These are phyloP conservation scores for Metschnikowia lunata DNA, from an alignment of 805 yeast species.

Conservation along the genomic window DNA sequence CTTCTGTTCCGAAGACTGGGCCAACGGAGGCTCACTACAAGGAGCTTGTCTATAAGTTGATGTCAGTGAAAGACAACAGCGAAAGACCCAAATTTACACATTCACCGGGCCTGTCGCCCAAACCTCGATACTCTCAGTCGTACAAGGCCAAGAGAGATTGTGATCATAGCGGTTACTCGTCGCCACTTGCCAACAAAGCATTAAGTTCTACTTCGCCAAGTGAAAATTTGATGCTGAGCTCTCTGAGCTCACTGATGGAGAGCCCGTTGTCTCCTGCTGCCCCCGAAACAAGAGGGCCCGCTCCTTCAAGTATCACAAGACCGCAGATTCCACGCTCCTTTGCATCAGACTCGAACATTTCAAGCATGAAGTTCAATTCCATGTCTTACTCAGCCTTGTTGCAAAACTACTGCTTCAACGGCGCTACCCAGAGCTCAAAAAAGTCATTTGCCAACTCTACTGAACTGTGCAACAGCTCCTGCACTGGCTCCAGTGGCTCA, in stretches of 20 bases:
- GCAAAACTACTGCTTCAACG: constrained; percentile 34
- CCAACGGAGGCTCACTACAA: constrained; percentile 7
- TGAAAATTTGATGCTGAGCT: background rate
- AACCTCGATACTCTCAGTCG: constrained; percentile 27
- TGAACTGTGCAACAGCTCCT: constrained; percentile 8
- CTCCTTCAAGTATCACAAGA: background rate
- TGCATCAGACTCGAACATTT: constrained; percentile 3
- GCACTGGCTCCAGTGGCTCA: constrained; percentile 12
- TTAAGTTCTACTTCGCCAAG: background rate
- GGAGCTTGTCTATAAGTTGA: constrained; percentile 14
- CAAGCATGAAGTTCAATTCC: constrained; percentile 19
- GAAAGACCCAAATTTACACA: constrained; percentile 8
- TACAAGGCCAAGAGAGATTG: constrained; percentile 17
- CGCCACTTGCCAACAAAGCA: constrained; percentile 1
- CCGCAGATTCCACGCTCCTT: background rate
- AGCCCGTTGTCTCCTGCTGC: background rate
- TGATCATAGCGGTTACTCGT: constrained; percentile 1
- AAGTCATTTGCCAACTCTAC: constrained; percentile 4
- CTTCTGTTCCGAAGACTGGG: constrained; percentile 1
- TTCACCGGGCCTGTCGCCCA: constrained; percentile 7
- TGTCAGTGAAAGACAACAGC: constrained; percentile 6
- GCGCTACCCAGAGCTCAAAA: constrained; percentile 15
- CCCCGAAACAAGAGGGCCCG: background rate
- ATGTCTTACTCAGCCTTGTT: constrained; percentile 32
- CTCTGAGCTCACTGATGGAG: background rate